Evolutionary conservation across 2,329 filamentous ascomycete genomes (phyloP), one percentile per base, ranked within the genome.

Genomic region (Orbilia ellipsospora): DNA sequence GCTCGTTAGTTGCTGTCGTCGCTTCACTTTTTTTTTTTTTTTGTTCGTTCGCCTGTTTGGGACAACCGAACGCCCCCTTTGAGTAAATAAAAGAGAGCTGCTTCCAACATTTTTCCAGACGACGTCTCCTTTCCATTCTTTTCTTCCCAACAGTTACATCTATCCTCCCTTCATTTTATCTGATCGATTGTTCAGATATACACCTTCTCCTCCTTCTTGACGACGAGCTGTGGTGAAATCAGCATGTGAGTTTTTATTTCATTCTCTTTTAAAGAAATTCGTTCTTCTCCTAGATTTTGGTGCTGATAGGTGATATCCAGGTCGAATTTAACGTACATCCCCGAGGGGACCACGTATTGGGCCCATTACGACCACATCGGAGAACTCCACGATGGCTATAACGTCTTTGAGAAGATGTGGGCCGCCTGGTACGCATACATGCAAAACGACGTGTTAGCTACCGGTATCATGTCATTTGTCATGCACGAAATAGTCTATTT

Each of bases 401-500:
- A 93, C 83, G 86, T 92, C 78, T 85, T 90, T 81, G 95, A 99
- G 87, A 90, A 90, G 81, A 86, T 97, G 79, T 99, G 95, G 95
- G 91, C 92, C 59, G 88, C 89, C 85, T 81, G 90, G 94, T 99
- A 99, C 83, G 88, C 94, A 15, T 99, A 90, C 87, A 97, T 98
- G 91, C 92, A 96, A 83, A 99, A 99, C 83, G 95, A 99, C 84
- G 90, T 92, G 65, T 89, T 99, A 77, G 95, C 95, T 73, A 99
- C 95, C 2, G 77, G 95, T 76, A 95, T 99, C 85, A 91, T 98
- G 92, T 97, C 93, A 80, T 99, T 99, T 83, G 84, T 90, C 79
- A 92, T 98, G 88, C 95, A 99, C 86, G 95, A 99, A 84, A 66
- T 89, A 48, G 88, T 99, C 80, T 99, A 99, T 86, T 99, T 98